Conservation (phyloP, 495 filamentous ascomycete species). For the Mytilinidion resinicola region DNA sequence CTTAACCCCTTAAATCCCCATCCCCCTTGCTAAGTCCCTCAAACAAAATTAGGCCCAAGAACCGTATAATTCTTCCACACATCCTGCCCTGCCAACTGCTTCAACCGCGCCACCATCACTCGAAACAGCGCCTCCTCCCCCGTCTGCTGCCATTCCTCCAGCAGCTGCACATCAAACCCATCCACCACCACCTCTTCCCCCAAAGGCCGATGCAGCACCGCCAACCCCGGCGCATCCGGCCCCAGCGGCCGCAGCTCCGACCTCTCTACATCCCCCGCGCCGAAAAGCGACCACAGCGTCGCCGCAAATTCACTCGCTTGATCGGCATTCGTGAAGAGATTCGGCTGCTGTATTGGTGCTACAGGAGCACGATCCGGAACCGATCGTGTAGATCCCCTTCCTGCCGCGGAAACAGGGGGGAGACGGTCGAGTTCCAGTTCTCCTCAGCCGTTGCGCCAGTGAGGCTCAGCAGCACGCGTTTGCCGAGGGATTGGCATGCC, state of each 20-base stretch:
- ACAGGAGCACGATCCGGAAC: too few species aligned
- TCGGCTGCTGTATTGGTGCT: slow-evolving; percentile 34
- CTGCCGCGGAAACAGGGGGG: too few species aligned
- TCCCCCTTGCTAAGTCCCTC: too few species aligned
- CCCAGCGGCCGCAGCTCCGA: slow-evolving; percentile 52
- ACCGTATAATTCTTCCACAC: not conserved
- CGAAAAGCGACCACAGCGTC: slow-evolving; percentile 63
- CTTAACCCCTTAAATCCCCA: too few species aligned
- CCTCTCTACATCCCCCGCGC: slow-evolving; percentile 40
- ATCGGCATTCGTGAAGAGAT: slow-evolving; percentile 45
- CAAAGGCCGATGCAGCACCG: slow-evolving; percentile 2
- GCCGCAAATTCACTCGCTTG: slow-evolving; percentile 53
- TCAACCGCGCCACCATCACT: slow-evolving; percentile 8
- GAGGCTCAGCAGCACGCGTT: slow-evolving; percentile 62
- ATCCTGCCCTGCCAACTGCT: slow-evolving; percentile 5
- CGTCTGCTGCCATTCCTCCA: slow-evolving; percentile 40
- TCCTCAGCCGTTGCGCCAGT: slow-evolving; percentile 40
- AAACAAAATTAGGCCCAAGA: too few species aligned
- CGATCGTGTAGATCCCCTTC: too few species aligned
- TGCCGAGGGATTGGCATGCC: slow-evolving; percentile 57
- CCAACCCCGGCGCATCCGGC: slow-evolving; percentile 5
- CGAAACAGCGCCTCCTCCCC: slow-evolving; percentile 5
- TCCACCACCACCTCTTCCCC: slow-evolving; percentile 50
- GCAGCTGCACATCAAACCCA: slow-evolving; percentile 54
- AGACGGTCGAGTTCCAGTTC: too few species aligned